A percentile compares a stretch with the other conserved stretches of the same genome.
Conservation (phyloP, 2,329 filamentous ascomycete genomes). For the Nothopassalora personata region DNA sequence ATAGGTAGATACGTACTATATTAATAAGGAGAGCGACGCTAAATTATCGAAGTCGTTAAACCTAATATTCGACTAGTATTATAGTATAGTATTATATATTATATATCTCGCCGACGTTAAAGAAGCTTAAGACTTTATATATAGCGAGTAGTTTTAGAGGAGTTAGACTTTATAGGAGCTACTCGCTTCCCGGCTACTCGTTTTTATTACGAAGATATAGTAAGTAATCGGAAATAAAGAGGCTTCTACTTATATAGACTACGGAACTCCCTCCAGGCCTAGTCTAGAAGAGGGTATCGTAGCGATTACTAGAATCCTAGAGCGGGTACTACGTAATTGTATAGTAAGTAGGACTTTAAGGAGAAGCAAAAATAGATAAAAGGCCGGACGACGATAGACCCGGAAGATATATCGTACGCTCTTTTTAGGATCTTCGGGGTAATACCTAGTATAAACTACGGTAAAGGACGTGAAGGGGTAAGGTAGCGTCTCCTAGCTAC, state of each 20-base stretch:
- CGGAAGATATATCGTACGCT: constrained; percentile 19
- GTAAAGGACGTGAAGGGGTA: constrained; percentile 14
- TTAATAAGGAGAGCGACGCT: not conserved
- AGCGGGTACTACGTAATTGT: constrained; percentile 14
- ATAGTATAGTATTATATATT: constrained; percentile 16
- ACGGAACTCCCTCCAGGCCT: constrained; percentile 1
- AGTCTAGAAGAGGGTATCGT: constrained; percentile 10
- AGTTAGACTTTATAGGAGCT: constrained; percentile 26
- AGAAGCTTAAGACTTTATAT: constrained; percentile 4
- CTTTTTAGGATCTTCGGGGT: constrained; percentile 18
- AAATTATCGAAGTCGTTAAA: constrained; percentile 23
- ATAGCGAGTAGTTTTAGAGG: constrained; percentile 21
- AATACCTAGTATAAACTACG: constrained; percentile 12
- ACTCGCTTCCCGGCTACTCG: constrained; percentile 15
- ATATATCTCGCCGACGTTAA: constrained; percentile 19
- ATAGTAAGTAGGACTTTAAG: constrained; percentile 4
- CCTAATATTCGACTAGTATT: constrained; percentile 23
- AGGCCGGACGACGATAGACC: constrained; percentile 10
- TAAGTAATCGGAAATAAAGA: constrained; percentile 24
- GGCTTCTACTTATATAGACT: not conserved
- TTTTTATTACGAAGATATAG: constrained; percentile 19
- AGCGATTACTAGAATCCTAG: constrained; percentile 10
- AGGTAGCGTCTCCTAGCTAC: constrained; percentile 12
- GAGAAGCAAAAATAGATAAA: constrained; percentile 21
- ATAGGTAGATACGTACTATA: constrained; percentile 19